phyloP scores from a whole-genome alignment of 768 basidiomycete genomes.

The Chalciporus chontae region DNA sequence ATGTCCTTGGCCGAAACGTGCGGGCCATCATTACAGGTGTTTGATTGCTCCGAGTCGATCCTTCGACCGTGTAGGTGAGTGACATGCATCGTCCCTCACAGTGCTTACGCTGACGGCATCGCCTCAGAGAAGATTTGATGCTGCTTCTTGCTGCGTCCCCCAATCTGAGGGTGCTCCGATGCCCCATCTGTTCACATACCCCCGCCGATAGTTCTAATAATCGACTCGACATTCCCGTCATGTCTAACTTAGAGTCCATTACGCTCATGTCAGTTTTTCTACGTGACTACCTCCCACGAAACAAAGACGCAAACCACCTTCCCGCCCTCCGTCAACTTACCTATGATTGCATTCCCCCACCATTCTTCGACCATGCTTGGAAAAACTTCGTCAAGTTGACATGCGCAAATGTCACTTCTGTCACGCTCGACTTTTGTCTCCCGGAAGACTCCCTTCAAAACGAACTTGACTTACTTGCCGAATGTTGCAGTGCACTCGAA shows the following conservation, averaged over 20 bases:
- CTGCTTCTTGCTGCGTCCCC: constrained; percentile 20
- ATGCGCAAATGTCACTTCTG: constrained; percentile 25
- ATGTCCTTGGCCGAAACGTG: constrained; percentile 24
- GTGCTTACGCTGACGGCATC: not conserved
- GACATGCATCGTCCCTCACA: not conserved
- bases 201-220: constrained; percentile 15
- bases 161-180: constrained; percentile 27
- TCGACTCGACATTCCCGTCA: constrained; percentile 24
- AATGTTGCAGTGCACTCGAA: constrained; percentile 21
- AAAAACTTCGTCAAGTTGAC: constrained; percentile 24
- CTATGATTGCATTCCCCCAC: constrained; percentile 31
- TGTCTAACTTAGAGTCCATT: constrained; percentile 26
- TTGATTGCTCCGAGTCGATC: constrained; percentile 29
- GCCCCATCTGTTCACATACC: constrained; percentile 26
- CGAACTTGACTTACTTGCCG: constrained; percentile 24
- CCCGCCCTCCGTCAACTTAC: constrained; percentile 30
- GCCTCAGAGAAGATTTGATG: constrained; percentile 28
- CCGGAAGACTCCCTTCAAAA: constrained; percentile 21
- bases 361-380: constrained; percentile 28
- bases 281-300: constrained; percentile 28
- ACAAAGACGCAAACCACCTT: constrained; percentile 25
- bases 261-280: constrained; percentile 26
- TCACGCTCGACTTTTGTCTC: constrained; percentile 27
- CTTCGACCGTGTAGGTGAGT: constrained; percentile 29
- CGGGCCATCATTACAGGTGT: constrained; percentile 23